A percentile compares a stretch with the other conserved stretches of the same genome.
phyloP scores from a whole-genome alignment of 768 basidiomycete species.

The Gautieria morchelliformis region DNA sequence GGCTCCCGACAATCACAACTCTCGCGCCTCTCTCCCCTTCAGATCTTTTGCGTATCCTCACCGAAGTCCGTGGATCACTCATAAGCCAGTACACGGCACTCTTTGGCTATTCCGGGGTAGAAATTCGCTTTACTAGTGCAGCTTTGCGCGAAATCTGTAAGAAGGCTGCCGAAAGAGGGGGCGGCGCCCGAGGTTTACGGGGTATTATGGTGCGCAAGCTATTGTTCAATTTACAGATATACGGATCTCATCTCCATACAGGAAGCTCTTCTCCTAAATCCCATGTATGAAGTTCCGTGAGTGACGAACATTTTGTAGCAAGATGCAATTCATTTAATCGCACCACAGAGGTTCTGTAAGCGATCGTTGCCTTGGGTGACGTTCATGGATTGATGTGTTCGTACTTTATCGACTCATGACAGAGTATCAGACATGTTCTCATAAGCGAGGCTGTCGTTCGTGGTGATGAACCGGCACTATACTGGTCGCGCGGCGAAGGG shows the following conservation, averaged over 20 bases:
- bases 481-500: slow-evolving; percentile 64
- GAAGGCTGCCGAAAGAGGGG: slow-evolving; percentile 71
- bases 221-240: neutral
- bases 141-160: slow-evolving; percentile 77
- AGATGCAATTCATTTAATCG: slow-evolving; percentile 3
- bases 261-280: slow-evolving; percentile 75
- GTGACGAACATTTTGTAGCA: slow-evolving; percentile 21
- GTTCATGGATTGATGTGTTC: neutral
- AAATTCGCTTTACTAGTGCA: slow-evolving; percentile 75
- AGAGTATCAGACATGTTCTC: slow-evolving; percentile 78
- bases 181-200: slow-evolving; percentile 82
- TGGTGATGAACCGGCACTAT: slow-evolving; percentile 52
- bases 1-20: slow-evolving; percentile 86
- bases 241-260: slow-evolving; percentile 20
- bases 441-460: slow-evolving; percentile 64
- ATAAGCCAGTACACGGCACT: slow-evolving; percentile 83
- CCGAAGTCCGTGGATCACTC: slow-evolving; percentile 85
- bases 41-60: slow-evolving; percentile 84
- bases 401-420: slow-evolving; percentile 9
- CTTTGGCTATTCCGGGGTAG: slow-evolving; percentile 76
- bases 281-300: slow-evolving; percentile 91
- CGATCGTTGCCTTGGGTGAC: neutral
- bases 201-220: slow-evolving; percentile 63
- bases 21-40: slow-evolving; percentile 67
- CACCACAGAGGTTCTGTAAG: slow-evolving; percentile 55